These are phyloP conservation scores for Halenospora varia DNA, from an alignment of 495 filamentous ascomycete genomes.

Conservation along the genomic window DNA sequence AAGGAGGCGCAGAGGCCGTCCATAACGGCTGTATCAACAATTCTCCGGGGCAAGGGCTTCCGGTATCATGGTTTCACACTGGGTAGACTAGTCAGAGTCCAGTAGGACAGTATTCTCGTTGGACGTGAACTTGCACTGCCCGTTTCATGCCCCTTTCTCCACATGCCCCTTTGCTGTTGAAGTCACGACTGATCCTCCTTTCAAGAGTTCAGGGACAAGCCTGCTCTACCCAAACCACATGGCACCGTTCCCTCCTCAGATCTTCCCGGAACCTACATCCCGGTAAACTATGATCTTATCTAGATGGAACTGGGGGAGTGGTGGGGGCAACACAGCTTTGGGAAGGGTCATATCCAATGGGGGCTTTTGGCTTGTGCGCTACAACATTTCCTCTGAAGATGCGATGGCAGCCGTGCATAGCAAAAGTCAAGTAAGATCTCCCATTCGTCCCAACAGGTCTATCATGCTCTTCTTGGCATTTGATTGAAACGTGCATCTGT, in stretches of 20 bases:
- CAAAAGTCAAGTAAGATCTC: background rate
- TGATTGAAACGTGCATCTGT: background rate
- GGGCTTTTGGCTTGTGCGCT: too few species aligned
- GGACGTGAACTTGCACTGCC: background rate
- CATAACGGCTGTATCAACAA: too few species aligned
- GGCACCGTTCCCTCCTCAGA: background rate
- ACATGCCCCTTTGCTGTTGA: too few species aligned
- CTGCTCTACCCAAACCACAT: background rate
- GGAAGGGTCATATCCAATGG: too few species aligned
- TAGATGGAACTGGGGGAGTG: background rate
- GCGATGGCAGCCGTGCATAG: background rate
- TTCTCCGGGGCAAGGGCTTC: too few species aligned
- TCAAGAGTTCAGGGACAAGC: background rate
- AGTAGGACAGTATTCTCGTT: background rate
- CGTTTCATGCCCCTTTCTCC: background rate
- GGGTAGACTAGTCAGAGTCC: too few species aligned
- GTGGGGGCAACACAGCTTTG: too few species aligned
- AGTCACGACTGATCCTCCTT: too few species aligned
- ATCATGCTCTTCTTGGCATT: background rate
- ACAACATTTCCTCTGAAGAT: background rate
- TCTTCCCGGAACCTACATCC: background rate
- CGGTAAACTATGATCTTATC: background rate
- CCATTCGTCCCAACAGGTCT: background rate
- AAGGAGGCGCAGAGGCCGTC: too few species aligned
- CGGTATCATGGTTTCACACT: too few species aligned